These are phyloP conservation scores for Monosporozyma servazzii DNA, from an alignment of 805 yeast genomes.

Conservation along the genomic window DNA sequence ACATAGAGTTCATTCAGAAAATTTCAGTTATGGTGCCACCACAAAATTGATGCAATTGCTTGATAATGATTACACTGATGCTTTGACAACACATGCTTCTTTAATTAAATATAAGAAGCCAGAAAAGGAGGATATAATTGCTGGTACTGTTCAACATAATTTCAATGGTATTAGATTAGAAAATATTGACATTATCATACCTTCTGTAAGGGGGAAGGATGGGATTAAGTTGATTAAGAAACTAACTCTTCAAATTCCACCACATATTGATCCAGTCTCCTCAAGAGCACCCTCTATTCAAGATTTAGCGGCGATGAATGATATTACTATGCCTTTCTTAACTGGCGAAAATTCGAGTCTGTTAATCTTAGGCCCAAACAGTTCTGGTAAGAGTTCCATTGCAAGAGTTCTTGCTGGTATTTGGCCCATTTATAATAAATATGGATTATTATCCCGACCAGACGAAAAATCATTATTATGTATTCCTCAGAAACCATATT, in stretches of 20 bases:
- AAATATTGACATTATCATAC: constrained; percentile 72
- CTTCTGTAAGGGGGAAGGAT: constrained; percentile 50
- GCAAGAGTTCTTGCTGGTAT: constrained; percentile 76
- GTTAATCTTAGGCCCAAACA: constrained; percentile 77
- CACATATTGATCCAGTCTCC: constrained; percentile 20
- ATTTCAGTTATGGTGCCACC: constrained; percentile 32
- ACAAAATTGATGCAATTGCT: neutral
- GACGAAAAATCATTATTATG: constrained; percentile 58
- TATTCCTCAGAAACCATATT: constrained; percentile 81
- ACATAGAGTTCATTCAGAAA: constrained; percentile 67
- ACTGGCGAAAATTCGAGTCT: constrained; percentile 49
- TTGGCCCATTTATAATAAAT: constrained; percentile 72
- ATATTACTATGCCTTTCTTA: constrained; percentile 20
- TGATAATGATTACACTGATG: neutral
- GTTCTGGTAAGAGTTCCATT: constrained; percentile 83
- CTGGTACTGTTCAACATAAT: constrained; percentile 72
- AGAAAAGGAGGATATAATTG: constrained; percentile 39
- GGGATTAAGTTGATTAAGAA: constrained; percentile 55
- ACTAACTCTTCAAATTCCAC: constrained; percentile 46
- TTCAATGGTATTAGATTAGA: constrained; percentile 78
- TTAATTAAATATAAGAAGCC: neutral
- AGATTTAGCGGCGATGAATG: constrained; percentile 21
- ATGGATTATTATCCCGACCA: constrained; percentile 77
- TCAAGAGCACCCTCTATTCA: constrained; percentile 31
- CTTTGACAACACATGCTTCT: neutral